phyloP scores from a whole-genome alignment of 140 eudicot genomes.

The Flaveria floridana region DNA sequence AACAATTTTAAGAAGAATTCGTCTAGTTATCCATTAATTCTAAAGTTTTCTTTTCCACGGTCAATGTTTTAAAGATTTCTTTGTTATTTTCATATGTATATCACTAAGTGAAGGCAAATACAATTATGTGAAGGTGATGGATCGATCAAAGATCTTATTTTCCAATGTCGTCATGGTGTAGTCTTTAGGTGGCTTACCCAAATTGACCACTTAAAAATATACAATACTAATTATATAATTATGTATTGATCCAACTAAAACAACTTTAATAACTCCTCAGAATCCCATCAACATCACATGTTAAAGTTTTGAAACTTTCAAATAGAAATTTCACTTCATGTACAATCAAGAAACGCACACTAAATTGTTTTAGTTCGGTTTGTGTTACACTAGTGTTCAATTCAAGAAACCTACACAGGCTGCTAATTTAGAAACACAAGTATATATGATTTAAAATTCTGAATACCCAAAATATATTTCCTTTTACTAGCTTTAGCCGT shows the following conservation, averaged over 20 bases:
- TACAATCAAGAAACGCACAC: neutral
- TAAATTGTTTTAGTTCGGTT: too few relatives aligned
- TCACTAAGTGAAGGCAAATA: neutral
- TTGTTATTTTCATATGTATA: neutral
- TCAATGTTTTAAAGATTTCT: neutral
- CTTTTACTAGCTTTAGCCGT: too few relatives aligned
- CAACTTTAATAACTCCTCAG: neutral
- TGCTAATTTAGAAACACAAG: too few relatives aligned
- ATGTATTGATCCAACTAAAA: neutral
- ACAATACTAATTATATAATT: too few relatives aligned
- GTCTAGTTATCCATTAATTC: neutral
- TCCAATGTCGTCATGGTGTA: neutral
- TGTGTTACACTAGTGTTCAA: too few relatives aligned
- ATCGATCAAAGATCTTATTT: neutral
- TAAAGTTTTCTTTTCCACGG: neutral
- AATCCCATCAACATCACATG: neutral
- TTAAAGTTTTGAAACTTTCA: neutral
- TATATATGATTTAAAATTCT: too few relatives aligned
- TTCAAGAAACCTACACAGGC: too few relatives aligned
- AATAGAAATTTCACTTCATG: neutral
- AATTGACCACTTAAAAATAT: too few relatives aligned
- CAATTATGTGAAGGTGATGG: neutral
- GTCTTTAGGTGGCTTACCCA: neutral
- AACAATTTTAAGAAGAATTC: neutral
- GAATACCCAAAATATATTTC: too few relatives aligned